Evolutionary conservation across 2,329 filamentous ascomycete genomes (phyloP).

Genomic region (Cladosporium sp.): DNA sequence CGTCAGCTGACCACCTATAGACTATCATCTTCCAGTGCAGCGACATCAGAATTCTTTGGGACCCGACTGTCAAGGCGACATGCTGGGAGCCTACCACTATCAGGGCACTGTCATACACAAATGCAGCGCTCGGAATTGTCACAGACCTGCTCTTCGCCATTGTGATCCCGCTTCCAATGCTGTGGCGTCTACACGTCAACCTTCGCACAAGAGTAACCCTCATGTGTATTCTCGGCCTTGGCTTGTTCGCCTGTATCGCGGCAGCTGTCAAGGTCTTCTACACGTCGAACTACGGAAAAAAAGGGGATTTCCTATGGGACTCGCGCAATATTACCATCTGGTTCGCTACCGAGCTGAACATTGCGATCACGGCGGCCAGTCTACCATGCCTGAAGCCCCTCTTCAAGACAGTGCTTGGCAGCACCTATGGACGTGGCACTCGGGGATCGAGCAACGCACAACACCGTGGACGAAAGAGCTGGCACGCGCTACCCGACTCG

Average conservation of each 20-base stretch:
- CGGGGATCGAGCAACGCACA: background rate
- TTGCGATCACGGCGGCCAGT: constrained; percentile 27
- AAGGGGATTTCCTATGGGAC: constrained; percentile 13
- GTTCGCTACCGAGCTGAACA: constrained; percentile 33
- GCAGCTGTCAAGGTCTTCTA: background rate
- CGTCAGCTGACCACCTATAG: background rate
- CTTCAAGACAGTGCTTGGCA: constrained; percentile 17
- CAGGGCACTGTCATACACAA: constrained; percentile 25
- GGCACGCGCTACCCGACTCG: background rate
- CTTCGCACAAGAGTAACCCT: constrained; percentile 45
- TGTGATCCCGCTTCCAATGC: constrained; percentile 45
- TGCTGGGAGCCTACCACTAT: constrained; percentile 1
- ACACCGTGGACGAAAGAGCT: background rate
- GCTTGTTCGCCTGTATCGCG: constrained; percentile 43
- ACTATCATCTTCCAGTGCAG: background rate
- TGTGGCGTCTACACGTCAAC: constrained; percentile 48
- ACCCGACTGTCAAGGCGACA: background rate
- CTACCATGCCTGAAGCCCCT: constrained; percentile 26
- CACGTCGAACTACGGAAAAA: background rate
- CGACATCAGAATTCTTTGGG: background rate
- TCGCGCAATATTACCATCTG: constrained; percentile 10
- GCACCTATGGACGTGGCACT: constrained; percentile 1
- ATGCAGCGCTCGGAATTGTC: constrained; percentile 46
- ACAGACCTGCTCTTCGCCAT: constrained; percentile 47
- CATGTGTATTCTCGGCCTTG: constrained; percentile 42